Conservation (phyloP, 805 yeast genomes). For the Starmerella etchellsii region DNA sequence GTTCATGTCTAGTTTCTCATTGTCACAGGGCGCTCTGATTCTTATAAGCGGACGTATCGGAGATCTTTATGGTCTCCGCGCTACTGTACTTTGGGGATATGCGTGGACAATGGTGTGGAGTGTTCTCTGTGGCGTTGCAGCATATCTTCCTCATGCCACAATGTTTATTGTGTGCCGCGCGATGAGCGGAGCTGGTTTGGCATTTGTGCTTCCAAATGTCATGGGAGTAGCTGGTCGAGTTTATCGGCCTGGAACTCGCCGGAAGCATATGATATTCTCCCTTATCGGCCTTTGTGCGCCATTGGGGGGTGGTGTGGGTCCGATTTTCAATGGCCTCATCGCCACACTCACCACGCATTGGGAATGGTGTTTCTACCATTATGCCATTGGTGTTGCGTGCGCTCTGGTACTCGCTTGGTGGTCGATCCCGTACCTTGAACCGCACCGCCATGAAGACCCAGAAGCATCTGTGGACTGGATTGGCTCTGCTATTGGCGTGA, state of each 20-base stretch:
- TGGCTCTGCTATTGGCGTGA: conserved; percentile 45
- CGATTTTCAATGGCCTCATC: conserved; percentile 30
- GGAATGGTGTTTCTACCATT: conserved; percentile 32
- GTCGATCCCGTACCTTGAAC: conserved; percentile 16
- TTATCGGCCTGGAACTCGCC: conserved; percentile 18
- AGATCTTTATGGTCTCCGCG: conserved; percentile 54
- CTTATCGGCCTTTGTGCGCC: conserved; percentile 53
- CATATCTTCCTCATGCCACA: conserved; percentile 28
- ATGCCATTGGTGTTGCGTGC: conserved; percentile 27
- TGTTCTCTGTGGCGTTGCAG: conserved; percentile 45
- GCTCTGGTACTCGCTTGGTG: conserved; percentile 10
- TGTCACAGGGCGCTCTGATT: conserved; percentile 63
- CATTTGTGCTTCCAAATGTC: conserved; percentile 46
- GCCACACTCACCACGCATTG: conserved; percentile 17
- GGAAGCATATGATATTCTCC: conserved; percentile 46
- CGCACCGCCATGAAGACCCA: conserved; percentile 7
- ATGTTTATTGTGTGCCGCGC: conserved; percentile 38
- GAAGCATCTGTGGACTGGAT: conserved; percentile 43
- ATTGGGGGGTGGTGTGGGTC: conserved; percentile 46
- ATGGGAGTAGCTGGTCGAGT: conserved; percentile 41
- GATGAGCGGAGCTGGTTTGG: conserved; percentile 53
- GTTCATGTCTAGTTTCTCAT: conserved; percentile 60
- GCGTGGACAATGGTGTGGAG: conserved; percentile 45
- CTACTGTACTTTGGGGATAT: conserved; percentile 42
- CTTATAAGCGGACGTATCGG: conserved; percentile 58